Base-by-base conservation (phyloP, 768 basidiomycete species). In the Boletus rubescentipes region DNA sequence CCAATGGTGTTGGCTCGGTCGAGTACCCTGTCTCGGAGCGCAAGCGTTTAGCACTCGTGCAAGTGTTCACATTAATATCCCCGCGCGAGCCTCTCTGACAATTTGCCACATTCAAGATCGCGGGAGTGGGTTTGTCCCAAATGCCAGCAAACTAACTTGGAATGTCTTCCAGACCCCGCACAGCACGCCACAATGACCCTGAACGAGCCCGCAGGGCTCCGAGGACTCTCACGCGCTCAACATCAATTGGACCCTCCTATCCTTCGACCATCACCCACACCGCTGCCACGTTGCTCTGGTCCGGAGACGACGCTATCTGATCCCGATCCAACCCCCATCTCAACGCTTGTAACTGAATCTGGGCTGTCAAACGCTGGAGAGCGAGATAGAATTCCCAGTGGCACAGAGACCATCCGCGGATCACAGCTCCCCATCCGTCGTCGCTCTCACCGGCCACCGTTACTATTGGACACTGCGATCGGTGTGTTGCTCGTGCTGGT, bases 1-100 rank as follows among this genome's bases (percentile, higher is more conserved):
- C 93, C 15, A 82, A 86, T 30, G 91, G 92, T 30, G 85, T 94
- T 31, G 92, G 92, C n/a, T 89, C 91, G 15, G 78, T 94, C 46
- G 92, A 94, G 59, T 85, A 85, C 64, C 89, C 89, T 21, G 66
- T 78, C 18, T 70, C 75, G 15, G 92, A 94, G 68, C 80, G 92
- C 52, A 91, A 83, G 70, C 81, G 92, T 50, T 76, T 94, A 26
- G 92, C 92, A 18, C 73, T 73, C 49, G 62, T 90, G 92, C 91
- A 68, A 67, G 89, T 76, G 2, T 54, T 55, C 46, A 61, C 50
- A 44, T 63, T 41, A 40, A 36, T 32, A 29, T n/a, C 48, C 54
- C 42, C 53, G 35, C 51, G 48, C 9, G 21, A 41, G 20, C 31
- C 20, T 18, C 48, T 50, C 55, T 60, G 61, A 52, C 59, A 43